phyloP scores from a whole-genome alignment of 2,329 filamentous ascomycete species.

The Coniella lustricola region DNA sequence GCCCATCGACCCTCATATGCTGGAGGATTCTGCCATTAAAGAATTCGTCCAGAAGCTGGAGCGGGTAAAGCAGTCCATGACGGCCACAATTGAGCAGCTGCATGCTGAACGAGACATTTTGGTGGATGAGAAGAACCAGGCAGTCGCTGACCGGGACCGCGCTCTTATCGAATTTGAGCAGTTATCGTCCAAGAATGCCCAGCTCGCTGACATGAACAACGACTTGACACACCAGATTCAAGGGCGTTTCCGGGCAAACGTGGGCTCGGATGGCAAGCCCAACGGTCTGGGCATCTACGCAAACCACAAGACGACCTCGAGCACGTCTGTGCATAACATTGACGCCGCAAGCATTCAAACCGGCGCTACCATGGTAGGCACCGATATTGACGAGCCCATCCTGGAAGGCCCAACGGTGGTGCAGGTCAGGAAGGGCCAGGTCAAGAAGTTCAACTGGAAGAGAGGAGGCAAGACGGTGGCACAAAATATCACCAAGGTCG shows the following conservation, averaged over 20 bases:
- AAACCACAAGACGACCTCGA: slow-evolving; percentile 40
- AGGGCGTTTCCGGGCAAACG: slow-evolving; percentile 80
- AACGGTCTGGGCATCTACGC: slow-evolving; percentile 54
- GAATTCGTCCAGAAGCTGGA: slow-evolving; percentile 75
- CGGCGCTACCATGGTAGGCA: slow-evolving; percentile 50
- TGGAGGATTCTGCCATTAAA: slow-evolving; percentile 87
- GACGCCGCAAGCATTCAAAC: slow-evolving; percentile 49
- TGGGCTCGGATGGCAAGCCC: slow-evolving; percentile 40
- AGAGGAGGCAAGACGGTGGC: slow-evolving; percentile 90
- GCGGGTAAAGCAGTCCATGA: slow-evolving; percentile 52
- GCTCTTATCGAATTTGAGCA: slow-evolving; percentile 94
- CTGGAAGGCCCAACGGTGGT: slow-evolving; percentile 85
- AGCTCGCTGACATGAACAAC: slow-evolving; percentile 91
- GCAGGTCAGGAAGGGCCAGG: slow-evolving; percentile 87
- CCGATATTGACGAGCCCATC: slow-evolving; percentile 60
- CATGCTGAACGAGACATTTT: slow-evolving; percentile 71
- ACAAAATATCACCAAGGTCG: slow-evolving; percentile 90
- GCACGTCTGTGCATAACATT: slow-evolving; percentile 40
- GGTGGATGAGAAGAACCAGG: slow-evolving; percentile 74
- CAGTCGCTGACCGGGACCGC: slow-evolving; percentile 82
- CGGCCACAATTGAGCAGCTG: slow-evolving; percentile 50
- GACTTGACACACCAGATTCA: slow-evolving; percentile 92
- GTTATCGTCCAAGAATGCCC: slow-evolving; percentile 86
- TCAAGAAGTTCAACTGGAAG: slow-evolving; percentile 98
- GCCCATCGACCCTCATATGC: slow-evolving; percentile 69